phyloP scores from a whole-genome alignment of 371 early-diverging fungal genomes.

The Cokeromyces recurvatus region DNA sequence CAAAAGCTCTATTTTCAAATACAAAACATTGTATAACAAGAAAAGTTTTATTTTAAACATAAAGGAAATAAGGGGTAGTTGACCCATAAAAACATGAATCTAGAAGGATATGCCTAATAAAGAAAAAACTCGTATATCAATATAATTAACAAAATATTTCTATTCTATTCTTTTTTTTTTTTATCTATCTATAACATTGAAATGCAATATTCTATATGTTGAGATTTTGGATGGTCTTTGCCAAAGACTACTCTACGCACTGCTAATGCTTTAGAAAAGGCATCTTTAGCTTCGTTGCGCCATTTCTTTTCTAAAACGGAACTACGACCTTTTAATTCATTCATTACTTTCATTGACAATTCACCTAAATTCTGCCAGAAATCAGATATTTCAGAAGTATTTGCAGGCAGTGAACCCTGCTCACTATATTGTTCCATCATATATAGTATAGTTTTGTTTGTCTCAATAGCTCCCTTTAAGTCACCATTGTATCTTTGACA shows the following conservation, averaged over 20 bases:
- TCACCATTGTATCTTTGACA: constrained; percentile 45
- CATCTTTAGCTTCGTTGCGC: constrained; percentile 45
- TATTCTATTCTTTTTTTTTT: no score
- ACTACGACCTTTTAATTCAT: constrained; percentile 27
- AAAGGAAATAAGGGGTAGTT: no score
- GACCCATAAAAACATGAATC: no score
- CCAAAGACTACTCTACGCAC: constrained; percentile 49
- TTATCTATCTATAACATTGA: no score
- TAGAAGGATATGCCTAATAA: no score
- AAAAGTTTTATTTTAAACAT: no score
- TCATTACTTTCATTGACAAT: constrained; percentile 42
- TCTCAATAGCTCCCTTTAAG: constrained; percentile 49
- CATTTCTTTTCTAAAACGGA: constrained; percentile 27
- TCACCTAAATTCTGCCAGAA: constrained; percentile 61
- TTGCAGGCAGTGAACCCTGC: constrained; percentile 39
- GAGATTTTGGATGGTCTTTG: constrained; percentile 43
- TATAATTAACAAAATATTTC: no score
- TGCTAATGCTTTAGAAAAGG: constrained; percentile 41
- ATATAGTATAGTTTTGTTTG: constrained; percentile 48
- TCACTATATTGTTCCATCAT: constrained; percentile 27
- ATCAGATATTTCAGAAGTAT: constrained; percentile 60
- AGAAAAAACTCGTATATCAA: no score
- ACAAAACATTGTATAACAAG: no score
- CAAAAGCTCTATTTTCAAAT: no score
- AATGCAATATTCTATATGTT: no score